Percentiles rank a stretch among this genome's conserved stretches.
phyloP scores from a whole-genome alignment of 176 grass and related monocot species.

The Microstegium vimineum region DNA sequence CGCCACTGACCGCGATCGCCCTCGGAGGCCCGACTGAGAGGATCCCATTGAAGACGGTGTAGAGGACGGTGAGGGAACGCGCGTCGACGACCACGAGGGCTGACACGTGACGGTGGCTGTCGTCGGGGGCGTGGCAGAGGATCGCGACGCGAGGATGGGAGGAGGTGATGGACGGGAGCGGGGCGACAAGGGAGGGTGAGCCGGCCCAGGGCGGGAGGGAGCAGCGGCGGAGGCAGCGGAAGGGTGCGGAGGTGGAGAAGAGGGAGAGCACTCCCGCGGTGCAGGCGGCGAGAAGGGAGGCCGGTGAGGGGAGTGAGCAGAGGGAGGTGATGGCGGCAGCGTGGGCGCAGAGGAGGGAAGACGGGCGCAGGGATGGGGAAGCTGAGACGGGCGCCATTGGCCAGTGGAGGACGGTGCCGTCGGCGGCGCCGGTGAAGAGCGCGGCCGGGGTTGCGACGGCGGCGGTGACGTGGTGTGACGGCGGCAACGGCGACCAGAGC shows the following conservation, averaged over 20 bases:
- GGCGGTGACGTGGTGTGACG: conserved; percentile 71
- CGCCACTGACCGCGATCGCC: conserved; percentile 35
- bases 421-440: conserved; percentile 76
- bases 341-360: conserved; percentile 79
- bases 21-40: conserved; percentile 46
- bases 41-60: conserved; percentile 60
- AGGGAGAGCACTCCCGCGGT: conserved; percentile 65
- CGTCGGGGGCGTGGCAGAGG: conserved; percentile 56
- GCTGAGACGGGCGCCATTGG: conserved; percentile 29
- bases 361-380: conserved; percentile 37
- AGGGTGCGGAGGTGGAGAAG: conserved; percentile 49
- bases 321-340: conserved; percentile 50
- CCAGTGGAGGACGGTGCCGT: conserved; percentile 86
- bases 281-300: conserved; percentile 57
- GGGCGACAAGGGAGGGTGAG: conserved; percentile 47
- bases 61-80: conserved; percentile 58
- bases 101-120: conserved; percentile 32
- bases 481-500: conserved; percentile 75
- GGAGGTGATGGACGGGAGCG: conserved; percentile 34
- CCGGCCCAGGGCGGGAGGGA: conserved; percentile 80
- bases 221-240: conserved; percentile 68
- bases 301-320: conserved; percentile 28
- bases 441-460: conserved; percentile 26
- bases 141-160: conserved; percentile 44
- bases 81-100: conserved; percentile 65